Evolutionary conservation across 495 filamentous ascomycete genomes (phyloP).

Genomic region (Poronia punctata): DNA sequence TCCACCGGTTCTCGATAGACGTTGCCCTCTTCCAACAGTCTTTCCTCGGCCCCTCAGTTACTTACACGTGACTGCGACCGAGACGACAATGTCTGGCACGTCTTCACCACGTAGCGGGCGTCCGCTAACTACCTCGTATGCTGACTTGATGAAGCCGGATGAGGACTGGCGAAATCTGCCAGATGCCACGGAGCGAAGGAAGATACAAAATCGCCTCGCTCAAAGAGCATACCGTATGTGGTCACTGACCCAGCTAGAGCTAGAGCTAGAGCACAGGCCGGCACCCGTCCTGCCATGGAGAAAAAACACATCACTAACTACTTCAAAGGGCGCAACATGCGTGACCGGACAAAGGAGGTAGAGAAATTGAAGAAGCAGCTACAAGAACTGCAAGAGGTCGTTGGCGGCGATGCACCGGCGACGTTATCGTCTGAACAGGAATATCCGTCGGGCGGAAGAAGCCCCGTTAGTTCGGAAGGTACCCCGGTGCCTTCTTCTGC

Average conservation of each 20-base stretch:
- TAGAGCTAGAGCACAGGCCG: too few species aligned
- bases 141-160: conserved; percentile 27
- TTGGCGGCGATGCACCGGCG: conserved; percentile 18
- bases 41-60: background rate
- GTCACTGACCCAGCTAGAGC: too few species aligned
- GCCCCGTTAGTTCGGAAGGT: conserved; percentile 20
- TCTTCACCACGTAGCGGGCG: conserved; percentile 27
- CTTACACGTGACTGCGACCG: background rate
- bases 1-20: too few species aligned
- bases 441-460: conserved; percentile 19
- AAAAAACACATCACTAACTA: conserved; percentile 11
- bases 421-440: conserved; percentile 25
- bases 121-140: conserved; percentile 27
- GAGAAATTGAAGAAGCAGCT: conserved; percentile 27
- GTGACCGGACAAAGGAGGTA: conserved; percentile 27
- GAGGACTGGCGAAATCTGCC: conserved; percentile 29
- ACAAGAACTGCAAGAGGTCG: conserved; percentile 23
- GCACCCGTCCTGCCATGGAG: background rate
- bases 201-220: conserved; percentile 34
- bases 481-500: conserved; percentile 11
- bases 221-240: conserved; percentile 33
- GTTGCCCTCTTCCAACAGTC: too few species aligned
- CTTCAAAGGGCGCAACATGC: conserved; percentile 24
- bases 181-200: conserved; percentile 29
- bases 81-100: conserved; percentile 19